phyloP scores from a whole-genome alignment of 768 basidiomycete genomes.

The Amanita brunnescens region DNA sequence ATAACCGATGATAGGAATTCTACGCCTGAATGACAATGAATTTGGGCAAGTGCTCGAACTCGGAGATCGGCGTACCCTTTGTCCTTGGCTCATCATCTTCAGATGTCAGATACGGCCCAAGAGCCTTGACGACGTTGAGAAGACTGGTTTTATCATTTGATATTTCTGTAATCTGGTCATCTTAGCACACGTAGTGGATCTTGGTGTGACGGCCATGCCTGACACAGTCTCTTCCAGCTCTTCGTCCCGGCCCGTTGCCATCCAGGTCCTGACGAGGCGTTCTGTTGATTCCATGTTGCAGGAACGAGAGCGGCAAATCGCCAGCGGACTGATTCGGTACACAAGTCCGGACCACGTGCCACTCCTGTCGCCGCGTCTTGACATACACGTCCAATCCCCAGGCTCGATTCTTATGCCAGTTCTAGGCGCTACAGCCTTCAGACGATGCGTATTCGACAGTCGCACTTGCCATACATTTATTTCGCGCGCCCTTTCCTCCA shows the following conservation, averaged over 20 bases:
- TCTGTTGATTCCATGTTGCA: conserved; percentile 28
- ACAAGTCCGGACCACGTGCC: background rate
- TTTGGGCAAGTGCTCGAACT: background rate
- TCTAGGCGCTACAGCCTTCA: conserved; percentile 21
- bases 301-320: background rate
- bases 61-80: conserved; percentile 48
- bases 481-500: conserved; percentile 14
- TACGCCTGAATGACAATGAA: conserved; percentile 48
- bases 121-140: conserved; percentile 73
- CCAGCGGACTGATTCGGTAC: background rate
- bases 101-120: conserved; percentile 83
- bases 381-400: background rate
- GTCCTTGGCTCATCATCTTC: conserved; percentile 72
- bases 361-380: background rate
- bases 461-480: conserved; percentile 8
- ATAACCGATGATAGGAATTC: conserved; percentile 74
- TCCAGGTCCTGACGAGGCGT: conserved; percentile 63
- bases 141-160: conserved; percentile 50
- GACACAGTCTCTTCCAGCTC: conserved; percentile 50
- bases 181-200: conserved; percentile 7
- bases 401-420: conserved; percentile 25
- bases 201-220: conserved; percentile 33
- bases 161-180: conserved; percentile 26
- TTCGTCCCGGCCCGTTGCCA: conserved; percentile 51
- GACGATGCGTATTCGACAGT: conserved; percentile 17